Percentiles rank a stretch among this genome's conserved stretches.
Conservation (phyloP, 2,329 filamentous ascomycete species). For the Ophiostoma populinum region DNA sequence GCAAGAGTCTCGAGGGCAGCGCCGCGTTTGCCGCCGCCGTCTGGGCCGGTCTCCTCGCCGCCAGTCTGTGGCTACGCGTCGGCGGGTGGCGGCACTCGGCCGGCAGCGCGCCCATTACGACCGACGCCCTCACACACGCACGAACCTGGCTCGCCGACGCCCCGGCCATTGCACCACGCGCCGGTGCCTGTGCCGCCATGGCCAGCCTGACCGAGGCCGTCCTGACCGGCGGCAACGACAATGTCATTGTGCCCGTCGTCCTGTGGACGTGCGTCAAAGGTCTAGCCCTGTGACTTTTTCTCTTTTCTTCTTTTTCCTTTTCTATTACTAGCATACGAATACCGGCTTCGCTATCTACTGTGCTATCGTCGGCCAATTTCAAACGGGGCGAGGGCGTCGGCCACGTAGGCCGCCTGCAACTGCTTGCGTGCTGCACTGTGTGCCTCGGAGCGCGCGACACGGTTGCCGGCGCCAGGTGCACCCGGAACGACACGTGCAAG, state of each 20-base stretch:
- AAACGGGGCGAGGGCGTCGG: too few species aligned
- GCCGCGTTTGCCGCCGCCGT: slow-evolving; percentile 71
- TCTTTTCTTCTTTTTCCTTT: neutral
- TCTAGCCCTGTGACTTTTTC: slow-evolving; percentile 32
- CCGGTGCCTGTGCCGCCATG: slow-evolving; percentile 53
- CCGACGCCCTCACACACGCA: neutral
- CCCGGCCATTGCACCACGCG: slow-evolving; percentile 49
- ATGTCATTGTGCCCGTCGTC: slow-evolving; percentile 87
- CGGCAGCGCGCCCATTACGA: too few species aligned
- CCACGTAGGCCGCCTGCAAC: too few species aligned
- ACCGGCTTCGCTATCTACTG: too few species aligned
- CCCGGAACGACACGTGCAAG: too few species aligned
- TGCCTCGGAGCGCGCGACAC: too few species aligned
- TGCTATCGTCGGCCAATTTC: too few species aligned
- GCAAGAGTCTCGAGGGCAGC: slow-evolving; percentile 83
- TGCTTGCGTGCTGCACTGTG: too few species aligned
- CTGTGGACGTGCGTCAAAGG: slow-evolving; percentile 86
- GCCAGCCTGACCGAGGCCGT: slow-evolving; percentile 91
- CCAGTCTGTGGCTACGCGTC: slow-evolving; percentile 55
- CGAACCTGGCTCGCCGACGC: neutral
- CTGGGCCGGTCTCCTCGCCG: slow-evolving; percentile 51
- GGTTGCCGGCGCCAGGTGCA: too few species aligned
- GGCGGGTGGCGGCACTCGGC: slow-evolving; percentile 65
- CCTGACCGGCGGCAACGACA: slow-evolving; percentile 92
- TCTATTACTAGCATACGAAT: neutral